Evolutionary conservation across 306 rosid genomes (phyloP).

Genomic region (Lathyrus aphaca): DNA sequence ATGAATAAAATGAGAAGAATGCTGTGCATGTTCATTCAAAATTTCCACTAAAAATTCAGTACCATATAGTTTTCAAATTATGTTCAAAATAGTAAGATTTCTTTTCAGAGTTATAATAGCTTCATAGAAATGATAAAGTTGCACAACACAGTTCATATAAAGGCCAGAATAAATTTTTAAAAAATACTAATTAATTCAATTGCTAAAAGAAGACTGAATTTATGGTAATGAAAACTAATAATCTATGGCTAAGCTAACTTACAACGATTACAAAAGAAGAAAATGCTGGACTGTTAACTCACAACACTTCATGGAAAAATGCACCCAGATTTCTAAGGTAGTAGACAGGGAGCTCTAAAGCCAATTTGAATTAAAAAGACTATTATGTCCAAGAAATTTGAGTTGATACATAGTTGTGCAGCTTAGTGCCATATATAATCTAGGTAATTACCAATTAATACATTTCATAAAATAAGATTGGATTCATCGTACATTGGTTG

Average conservation of each 20-base stretch:
- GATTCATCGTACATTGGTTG: neutral
- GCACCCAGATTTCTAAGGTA: too few species aligned
- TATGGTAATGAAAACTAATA: too few species aligned
- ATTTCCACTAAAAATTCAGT: conserved; percentile 14
- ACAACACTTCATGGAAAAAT: too few species aligned
- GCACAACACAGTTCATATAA: conserved; percentile 8
- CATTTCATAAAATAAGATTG: neutral
- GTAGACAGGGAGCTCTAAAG: too few species aligned
- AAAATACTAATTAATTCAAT: neutral
- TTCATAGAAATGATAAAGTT: conserved; percentile 13
- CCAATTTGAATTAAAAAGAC: too few species aligned
- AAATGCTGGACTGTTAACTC: neutral
- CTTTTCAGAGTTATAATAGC: conserved; percentile 17
- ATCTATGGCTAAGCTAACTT: neutral
- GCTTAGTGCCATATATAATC: neutral
- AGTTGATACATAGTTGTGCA: neutral
- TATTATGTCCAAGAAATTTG: neutral
- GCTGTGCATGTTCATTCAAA: conserved; percentile 5
- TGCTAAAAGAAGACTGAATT: too few species aligned
- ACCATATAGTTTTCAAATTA: conserved; percentile 21
- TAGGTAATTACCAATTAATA: neutral
- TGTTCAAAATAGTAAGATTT: conserved; percentile 9
- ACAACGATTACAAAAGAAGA: neutral
- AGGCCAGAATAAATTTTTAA: neutral
- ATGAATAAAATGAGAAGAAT: conserved; percentile 9